Conservation (phyloP, 106 monocot species). For the Chionographis japonica region DNA sequence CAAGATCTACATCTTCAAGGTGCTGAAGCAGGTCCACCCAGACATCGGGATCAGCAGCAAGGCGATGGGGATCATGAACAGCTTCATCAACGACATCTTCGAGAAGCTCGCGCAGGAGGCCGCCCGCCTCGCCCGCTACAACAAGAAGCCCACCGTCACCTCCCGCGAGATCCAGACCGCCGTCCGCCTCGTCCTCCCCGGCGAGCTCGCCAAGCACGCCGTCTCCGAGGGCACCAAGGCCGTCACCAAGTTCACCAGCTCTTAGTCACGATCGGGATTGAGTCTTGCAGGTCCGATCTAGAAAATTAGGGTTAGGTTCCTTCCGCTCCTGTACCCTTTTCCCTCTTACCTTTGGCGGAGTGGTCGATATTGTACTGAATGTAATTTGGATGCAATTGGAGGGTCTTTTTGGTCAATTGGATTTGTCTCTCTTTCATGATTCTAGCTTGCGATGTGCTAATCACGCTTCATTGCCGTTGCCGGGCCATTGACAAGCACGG, state of each 20-base stretch:
- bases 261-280: neutral
- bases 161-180: conserved; percentile 66
- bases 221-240: conserved; percentile 69
- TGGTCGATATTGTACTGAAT: too few species aligned
- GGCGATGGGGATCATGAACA: conserved; percentile 62
- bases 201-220: conserved; percentile 69
- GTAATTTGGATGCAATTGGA: too few species aligned
- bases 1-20: conserved; percentile 45
- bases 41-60: conserved; percentile 29
- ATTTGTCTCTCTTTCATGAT: too few species aligned
- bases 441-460: too few species aligned
- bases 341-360: too few species aligned
- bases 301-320: too few species aligned
- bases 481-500: too few species aligned
- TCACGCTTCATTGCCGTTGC: too few species aligned
- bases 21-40: conserved; percentile 38
- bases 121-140: conserved; percentile 47
- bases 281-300: too few species aligned
- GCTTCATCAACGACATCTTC: conserved; percentile 67
- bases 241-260: conserved; percentile 61
- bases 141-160: conserved; percentile 66
- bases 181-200: conserved; percentile 60
- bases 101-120: conserved; percentile 64
- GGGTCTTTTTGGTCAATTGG: too few species aligned
- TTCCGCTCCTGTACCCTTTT: too few species aligned